Evolutionary conservation across 257 asterid genomes (phyloP), one percentile per base, ranked within the genome.

Genomic region (Forsythia suspensa): DNA sequence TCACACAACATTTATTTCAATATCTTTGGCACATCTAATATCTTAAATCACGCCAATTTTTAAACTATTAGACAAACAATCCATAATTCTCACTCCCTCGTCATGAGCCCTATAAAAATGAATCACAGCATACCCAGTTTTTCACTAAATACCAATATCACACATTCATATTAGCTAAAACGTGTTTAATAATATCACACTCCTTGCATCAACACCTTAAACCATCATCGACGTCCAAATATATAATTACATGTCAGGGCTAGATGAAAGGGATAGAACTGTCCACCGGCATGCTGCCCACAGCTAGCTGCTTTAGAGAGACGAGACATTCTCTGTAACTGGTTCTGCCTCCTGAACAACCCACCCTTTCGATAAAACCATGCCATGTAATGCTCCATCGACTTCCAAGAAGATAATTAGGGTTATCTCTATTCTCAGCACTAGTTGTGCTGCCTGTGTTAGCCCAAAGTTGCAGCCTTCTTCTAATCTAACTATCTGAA

Each of bases 221-320:
- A 13, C 57, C 38, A 40, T 51, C 63, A 20, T 71, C 76, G 74
- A 81, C 83, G 73, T 74, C 80, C 83, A 73, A 82, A 67, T 76
- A 85, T 72, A 76, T 80, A 76, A 85, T 83, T 87, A 88, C 96
- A 87, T 75, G 82, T 76, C 79, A 78, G 74, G 85, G 81, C 77
- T 79, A 81, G 80, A 82, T 79, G 74, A 57, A 84, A 86, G 86
- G 82, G 61, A 70, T 78, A 48, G 40, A 77, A 84, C 74, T 20
- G 80, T 79, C 74, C 11, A 78, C 85, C 18, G 83, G 83, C 83
- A 75, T 39, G 85, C 86, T 82, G 83, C 74, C 73, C 55, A 72
- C 81, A 67, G 76, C 57, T 82, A 76, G 85, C 85, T 59, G 75
- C 87, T 81, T 80, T 77, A 41, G 82, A 52, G 44, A 74, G 75